Conservation (phyloP, 2,329 filamentous ascomycete genomes). For the Arthrobotrys entomopaga region DNA sequence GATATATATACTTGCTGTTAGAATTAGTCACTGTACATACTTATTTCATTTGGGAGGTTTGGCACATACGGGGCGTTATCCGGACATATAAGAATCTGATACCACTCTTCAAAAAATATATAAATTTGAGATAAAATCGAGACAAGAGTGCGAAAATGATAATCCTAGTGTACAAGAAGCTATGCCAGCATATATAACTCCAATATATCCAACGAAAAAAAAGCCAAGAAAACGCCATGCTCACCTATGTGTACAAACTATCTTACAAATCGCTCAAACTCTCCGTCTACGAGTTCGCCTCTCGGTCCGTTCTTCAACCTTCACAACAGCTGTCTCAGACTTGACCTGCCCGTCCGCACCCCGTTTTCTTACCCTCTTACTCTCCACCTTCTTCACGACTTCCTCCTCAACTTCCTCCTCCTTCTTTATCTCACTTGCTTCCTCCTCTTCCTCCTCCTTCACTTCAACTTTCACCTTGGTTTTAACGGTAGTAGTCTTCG, state of each 20-base stretch:
- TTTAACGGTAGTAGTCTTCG: slow-evolving; percentile 57
- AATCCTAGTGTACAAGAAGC: slow-evolving; percentile 6
- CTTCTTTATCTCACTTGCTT: slow-evolving; percentile 60
- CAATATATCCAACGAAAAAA: slow-evolving; percentile 9
- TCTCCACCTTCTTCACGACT: slow-evolving; percentile 60
- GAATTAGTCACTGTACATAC: not conserved
- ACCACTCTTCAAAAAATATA: slow-evolving; percentile 24
- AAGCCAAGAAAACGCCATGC: not conserved
- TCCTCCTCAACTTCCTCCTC: slow-evolving; percentile 59
- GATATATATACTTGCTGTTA: slow-evolving; percentile 1
- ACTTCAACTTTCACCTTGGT: slow-evolving; percentile 60
- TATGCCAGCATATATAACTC: slow-evolving; percentile 14
- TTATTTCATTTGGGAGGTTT: slow-evolving; percentile 16
- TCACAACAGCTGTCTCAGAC: slow-evolving; percentile 53
- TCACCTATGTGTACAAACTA: no score
- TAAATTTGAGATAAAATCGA: not conserved
- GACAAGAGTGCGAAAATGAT: not conserved
- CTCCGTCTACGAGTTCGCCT: slow-evolving; percentile 53
- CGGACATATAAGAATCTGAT: slow-evolving; percentile 27
- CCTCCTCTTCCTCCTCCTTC: slow-evolving; percentile 56
- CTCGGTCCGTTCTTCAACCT: slow-evolving; percentile 57
- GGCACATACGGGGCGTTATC: slow-evolving; percentile 17
- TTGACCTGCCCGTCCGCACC: slow-evolving; percentile 58
- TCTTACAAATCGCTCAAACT: not conserved
- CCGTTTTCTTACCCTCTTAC: slow-evolving; percentile 55